phyloP scores from a whole-genome alignment of 73 alveolate genomes.

The Paramecium primaurelia region DNA sequence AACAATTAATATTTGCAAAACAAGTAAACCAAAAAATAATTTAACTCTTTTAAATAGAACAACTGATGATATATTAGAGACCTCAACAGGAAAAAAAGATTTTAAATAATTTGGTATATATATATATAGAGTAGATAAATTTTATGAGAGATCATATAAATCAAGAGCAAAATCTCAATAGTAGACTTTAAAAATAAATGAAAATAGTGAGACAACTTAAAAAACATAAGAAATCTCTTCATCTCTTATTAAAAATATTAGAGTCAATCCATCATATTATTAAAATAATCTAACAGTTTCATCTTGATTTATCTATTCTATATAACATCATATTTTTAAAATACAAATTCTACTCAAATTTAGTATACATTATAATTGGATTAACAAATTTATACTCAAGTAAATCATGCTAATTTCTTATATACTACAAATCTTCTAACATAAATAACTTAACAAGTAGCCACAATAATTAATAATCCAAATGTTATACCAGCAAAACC shows the following conservation, averaged over 20 bases:
- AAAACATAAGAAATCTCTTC: background rate
- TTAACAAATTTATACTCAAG: background rate
- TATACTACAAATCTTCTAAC: conserved; percentile 26
- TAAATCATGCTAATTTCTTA: background rate
- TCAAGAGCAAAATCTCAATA: conserved; percentile 3
- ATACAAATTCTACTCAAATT: background rate
- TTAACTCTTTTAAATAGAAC: background rate
- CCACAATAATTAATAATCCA: conserved; percentile 41
- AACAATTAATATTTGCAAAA: background rate
- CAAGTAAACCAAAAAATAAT: background rate
- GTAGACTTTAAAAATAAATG: background rate
- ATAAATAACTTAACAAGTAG: conserved; percentile 45
- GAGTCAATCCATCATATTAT: background rate
- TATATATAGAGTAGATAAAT: background rate
- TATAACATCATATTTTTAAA: background rate
- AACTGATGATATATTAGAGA: background rate
- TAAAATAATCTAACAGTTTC: background rate
- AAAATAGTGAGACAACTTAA: background rate
- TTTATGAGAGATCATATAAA: background rate
- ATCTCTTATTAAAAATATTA: background rate
- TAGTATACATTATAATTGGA: background rate
- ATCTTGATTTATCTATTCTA: background rate
- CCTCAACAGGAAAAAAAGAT: background rate
- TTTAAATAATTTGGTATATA: background rate
- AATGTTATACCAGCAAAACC: conserved; percentile 45